Evolutionary conservation across 768 basidiomycete species (phyloP), one percentile per base, ranked within the genome.

Genomic region (Cystobasidium ongulense): DNA sequence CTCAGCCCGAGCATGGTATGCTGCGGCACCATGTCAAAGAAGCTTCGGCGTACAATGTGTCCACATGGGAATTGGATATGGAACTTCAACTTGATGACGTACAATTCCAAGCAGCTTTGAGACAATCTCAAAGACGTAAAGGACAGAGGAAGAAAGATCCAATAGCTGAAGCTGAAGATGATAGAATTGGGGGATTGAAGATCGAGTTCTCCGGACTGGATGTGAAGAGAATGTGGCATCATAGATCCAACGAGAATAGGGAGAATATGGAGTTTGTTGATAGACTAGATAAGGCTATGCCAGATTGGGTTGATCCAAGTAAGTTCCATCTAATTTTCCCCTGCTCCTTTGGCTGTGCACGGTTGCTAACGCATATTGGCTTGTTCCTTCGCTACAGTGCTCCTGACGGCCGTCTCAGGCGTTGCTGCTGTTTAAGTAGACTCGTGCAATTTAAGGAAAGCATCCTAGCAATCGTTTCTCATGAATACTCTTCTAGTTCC

Each of bases 21-120:
- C 86, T 85, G 7, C 85, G 92, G 8, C 95, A 98, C 78, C 90
- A 92, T 77, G 86, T 97, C 82, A 96, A 92, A 79, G 91, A 94
- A 80, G 91, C 87, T 0, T 92, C 92, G 1, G 91, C 90, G 80
- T 91, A 91, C 76, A 89, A 88, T 0, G 85, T 85, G 11, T 86
- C 90, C 72, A 83, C 84, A 0, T 94, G 90, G 86, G 82, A 85
- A 0, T 82, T 96, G 50, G 86, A 90, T 75, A 83, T 97, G 74
- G 86, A 88, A 35, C 81, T 92, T 67, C 86, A 88, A 79, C 80
- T 88, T 15, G 83, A 84, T 5, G 53, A 78, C 0, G 63, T 72
- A 7, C 61, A 74, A 62, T 77, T 77, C 39, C 67, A 77, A 10
- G 75, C 65, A 17, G 50, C 75, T 25, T 35, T 59, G 63, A 63